Evolutionary conservation across 257 asterid genomes (phyloP).

Genomic region (Penstemon davidsonii): DNA sequence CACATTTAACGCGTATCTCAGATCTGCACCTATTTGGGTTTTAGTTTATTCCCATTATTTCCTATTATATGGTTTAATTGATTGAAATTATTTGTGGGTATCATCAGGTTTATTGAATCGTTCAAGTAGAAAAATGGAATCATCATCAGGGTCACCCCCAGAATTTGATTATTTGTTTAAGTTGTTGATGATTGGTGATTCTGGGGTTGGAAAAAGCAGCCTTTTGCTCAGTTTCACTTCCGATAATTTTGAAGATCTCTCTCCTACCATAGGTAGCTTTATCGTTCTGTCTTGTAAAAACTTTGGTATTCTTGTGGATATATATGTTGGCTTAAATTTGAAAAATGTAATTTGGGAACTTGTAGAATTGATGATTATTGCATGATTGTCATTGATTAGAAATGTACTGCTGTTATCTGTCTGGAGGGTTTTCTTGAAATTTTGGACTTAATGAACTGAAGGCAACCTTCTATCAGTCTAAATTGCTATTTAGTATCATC

Average conservation of each 20-base stretch:
- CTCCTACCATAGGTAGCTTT: constrained; percentile 67
- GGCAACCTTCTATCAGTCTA: no score
- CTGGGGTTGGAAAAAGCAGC: constrained; percentile 93
- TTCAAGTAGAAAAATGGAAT: constrained; percentile 35
- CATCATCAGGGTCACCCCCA: constrained; percentile 44
- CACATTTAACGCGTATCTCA: constrained; percentile 25
- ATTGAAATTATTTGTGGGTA: constrained; percentile 16
- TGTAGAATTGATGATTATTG: background rate
- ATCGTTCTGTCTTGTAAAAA: background rate
- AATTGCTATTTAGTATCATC: no score
- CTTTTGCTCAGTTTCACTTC: constrained; percentile 89
- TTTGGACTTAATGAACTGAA: background rate
- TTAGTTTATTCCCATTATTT: background rate
- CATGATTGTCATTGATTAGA: background rate
- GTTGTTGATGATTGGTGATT: constrained; percentile 77
- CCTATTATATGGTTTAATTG: background rate
- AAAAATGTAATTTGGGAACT: no score
- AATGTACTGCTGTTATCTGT: background rate
- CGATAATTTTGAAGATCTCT: constrained; percentile 80
- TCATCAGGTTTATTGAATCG: constrained; percentile 25
- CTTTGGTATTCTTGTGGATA: background rate
- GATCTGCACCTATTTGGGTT: constrained; percentile 34
- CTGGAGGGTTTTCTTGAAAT: no score
- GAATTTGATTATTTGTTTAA: constrained; percentile 62
- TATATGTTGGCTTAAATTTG: background rate